Conservation (phyloP, 2,329 filamentous ascomycete species). For the Myriosclerotinia duriaeana region DNA sequence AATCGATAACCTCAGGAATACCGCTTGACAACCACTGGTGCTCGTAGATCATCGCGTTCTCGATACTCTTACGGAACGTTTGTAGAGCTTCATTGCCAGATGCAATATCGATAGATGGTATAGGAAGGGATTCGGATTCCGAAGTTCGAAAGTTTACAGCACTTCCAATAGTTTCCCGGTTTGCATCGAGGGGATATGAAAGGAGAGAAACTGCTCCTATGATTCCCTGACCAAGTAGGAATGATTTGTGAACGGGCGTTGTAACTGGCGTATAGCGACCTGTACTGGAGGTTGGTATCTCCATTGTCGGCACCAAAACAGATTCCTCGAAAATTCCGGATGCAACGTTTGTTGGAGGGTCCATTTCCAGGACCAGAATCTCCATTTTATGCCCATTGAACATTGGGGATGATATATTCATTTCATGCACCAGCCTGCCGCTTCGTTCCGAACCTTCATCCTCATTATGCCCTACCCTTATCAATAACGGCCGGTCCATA, state of each 20-base stretch:
- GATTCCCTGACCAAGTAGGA: constrained; percentile 73
- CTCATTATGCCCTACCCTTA: constrained; percentile 52
- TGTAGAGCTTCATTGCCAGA: constrained; percentile 62
- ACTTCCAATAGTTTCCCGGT: constrained; percentile 48
- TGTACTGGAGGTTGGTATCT: constrained; percentile 64
- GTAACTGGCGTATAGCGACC: constrained; percentile 66
- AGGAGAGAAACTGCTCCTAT: constrained; percentile 60
- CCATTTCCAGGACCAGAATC: constrained; percentile 56
- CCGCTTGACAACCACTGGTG: constrained; percentile 72
- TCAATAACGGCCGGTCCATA: constrained; percentile 57
- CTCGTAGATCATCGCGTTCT: constrained; percentile 71
- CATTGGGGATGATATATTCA: constrained; percentile 62
- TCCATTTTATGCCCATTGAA: constrained; percentile 64
- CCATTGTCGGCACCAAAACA: constrained; percentile 72
- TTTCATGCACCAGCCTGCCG: constrained; percentile 54
- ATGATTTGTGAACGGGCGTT: constrained; percentile 79
- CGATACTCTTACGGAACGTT: constrained; percentile 66
- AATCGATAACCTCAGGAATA: constrained; percentile 61
- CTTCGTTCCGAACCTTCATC: constrained; percentile 37
- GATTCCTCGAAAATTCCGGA: constrained; percentile 57
- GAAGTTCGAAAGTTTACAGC: constrained; percentile 57
- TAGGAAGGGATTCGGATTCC: constrained; percentile 43
- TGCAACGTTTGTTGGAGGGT: constrained; percentile 49
- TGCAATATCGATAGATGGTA: constrained; percentile 62
- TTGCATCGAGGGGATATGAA: constrained; percentile 42